phyloP scores from a whole-genome alignment of 2,329 filamentous ascomycete genomes.

The Arthrobotrys sphaeroides region DNA sequence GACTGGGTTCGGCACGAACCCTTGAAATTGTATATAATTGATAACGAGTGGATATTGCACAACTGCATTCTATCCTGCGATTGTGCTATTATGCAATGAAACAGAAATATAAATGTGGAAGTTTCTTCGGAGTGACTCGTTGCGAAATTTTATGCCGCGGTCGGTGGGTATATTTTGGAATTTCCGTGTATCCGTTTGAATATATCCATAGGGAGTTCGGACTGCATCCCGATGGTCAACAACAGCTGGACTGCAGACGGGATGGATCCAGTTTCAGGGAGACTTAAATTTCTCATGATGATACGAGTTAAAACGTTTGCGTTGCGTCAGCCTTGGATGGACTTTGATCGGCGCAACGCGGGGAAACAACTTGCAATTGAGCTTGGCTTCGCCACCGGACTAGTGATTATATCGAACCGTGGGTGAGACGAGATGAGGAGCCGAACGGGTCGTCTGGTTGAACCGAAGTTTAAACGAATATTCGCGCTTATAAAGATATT shows the following conservation, averaged over 20 bases:
- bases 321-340: no score
- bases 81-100: no score
- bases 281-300: neutral
- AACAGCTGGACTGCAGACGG: no score
- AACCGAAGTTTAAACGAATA: neutral
- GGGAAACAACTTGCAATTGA: neutral
- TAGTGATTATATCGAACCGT: neutral
- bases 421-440: neutral
- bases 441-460: slow-evolving; percentile 1
- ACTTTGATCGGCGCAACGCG: no score
- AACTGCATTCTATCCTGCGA: no score
- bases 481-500: neutral
- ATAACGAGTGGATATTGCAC: no score
- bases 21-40: neutral
- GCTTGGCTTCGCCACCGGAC: neutral
- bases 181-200: neutral
- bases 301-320: neutral
- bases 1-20: neutral
- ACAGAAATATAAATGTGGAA: no score
- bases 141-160: no score
- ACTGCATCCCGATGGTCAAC: neutral
- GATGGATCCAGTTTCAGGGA: neutral
- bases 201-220: neutral
- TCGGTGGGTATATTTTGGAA: no score
- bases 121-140: no score